Conservation (phyloP, 108 stramenopile genomes). For the Fistulifera pelliculosa region DNA sequence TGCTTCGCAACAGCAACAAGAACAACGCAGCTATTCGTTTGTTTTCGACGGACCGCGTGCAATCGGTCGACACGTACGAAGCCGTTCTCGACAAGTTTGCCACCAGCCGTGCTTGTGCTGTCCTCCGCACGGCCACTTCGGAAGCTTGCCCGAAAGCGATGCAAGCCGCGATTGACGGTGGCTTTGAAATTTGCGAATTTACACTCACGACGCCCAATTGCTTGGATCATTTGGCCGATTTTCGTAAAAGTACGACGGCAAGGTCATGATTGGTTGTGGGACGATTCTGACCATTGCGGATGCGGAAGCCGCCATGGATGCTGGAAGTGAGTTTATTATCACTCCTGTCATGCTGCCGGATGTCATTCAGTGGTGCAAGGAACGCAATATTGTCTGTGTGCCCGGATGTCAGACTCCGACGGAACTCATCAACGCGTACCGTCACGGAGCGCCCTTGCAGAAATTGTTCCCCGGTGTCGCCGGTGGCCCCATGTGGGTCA, state of each 20-base stretch:
- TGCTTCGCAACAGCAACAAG: no score
- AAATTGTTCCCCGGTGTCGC: conserved; percentile 85
- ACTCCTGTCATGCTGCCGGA: conserved; percentile 82
- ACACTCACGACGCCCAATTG: conserved; percentile 81
- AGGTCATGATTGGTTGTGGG: conserved; percentile 83
- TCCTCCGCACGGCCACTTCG: conserved; percentile 76
- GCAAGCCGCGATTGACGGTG: conserved; percentile 84
- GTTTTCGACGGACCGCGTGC: conserved; percentile 31
- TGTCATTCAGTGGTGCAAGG: conserved; percentile 71
- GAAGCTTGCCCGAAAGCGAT: conserved; percentile 81
- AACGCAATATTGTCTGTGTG: conserved; percentile 65
- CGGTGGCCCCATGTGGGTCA: conserved; percentile 75
- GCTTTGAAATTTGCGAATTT: conserved; percentile 81
- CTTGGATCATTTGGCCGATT: conserved; percentile 58
- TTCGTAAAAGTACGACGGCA: conserved; percentile 76
- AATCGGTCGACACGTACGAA: conserved; percentile 48
- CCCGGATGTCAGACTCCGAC: conserved; percentile 87
- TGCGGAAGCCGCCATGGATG: conserved; percentile 65
- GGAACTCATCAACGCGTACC: conserved; percentile 61
- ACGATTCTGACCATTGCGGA: conserved; percentile 66
- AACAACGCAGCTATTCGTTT: no score
- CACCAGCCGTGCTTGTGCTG: conserved; percentile 67
- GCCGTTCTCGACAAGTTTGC: conserved; percentile 71
- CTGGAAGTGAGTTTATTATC: conserved; percentile 77
- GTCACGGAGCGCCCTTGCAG: conserved; percentile 72